Conservation (phyloP, 1,284 basidiomycete species). For the Porodaedalea pini region DNA sequence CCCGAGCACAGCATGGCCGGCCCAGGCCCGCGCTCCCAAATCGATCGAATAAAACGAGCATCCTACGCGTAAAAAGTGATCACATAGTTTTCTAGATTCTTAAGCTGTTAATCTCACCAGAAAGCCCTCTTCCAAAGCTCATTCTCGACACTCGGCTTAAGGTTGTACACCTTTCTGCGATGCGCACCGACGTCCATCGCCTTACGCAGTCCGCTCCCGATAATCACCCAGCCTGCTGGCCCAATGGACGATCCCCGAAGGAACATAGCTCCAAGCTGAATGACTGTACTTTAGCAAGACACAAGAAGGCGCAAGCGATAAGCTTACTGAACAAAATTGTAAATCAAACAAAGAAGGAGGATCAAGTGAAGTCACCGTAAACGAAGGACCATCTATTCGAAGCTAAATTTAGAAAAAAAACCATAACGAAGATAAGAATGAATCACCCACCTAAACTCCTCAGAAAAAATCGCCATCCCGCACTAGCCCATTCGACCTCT, state of each 20-base stretch:
- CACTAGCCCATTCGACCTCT: slow-evolving; percentile 20
- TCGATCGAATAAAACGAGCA: slow-evolving; percentile 55
- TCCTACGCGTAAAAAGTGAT: neutral
- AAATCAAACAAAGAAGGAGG: slow-evolving; percentile 38
- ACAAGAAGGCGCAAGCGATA: neutral
- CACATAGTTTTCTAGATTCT: neutral
- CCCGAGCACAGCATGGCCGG: slow-evolving; percentile 64
- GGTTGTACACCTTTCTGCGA: slow-evolving; percentile 34
- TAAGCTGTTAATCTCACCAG: slow-evolving; percentile 34
- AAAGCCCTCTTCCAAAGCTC: slow-evolving; percentile 53
- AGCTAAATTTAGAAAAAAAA: neutral
- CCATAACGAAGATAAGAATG: slow-evolving; percentile 21
- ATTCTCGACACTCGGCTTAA: slow-evolving; percentile 36
- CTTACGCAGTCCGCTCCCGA: slow-evolving; percentile 44
- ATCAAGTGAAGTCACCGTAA: slow-evolving; percentile 26
- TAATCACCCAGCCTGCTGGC: slow-evolving; percentile 40
- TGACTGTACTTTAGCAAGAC: slow-evolving; percentile 27
- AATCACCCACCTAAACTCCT: slow-evolving; percentile 31
- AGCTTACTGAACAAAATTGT: slow-evolving; percentile 38
- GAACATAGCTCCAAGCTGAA: slow-evolving; percentile 16
- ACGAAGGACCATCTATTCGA: slow-evolving; percentile 12
- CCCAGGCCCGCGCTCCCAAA: slow-evolving; percentile 65
- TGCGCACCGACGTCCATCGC: slow-evolving; percentile 45
- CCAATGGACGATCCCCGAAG: slow-evolving; percentile 28
- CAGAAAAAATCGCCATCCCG: slow-evolving; percentile 37